phyloP scores from a whole-genome alignment of 768 basidiomycete genomes.

The Galerina marginata region DNA sequence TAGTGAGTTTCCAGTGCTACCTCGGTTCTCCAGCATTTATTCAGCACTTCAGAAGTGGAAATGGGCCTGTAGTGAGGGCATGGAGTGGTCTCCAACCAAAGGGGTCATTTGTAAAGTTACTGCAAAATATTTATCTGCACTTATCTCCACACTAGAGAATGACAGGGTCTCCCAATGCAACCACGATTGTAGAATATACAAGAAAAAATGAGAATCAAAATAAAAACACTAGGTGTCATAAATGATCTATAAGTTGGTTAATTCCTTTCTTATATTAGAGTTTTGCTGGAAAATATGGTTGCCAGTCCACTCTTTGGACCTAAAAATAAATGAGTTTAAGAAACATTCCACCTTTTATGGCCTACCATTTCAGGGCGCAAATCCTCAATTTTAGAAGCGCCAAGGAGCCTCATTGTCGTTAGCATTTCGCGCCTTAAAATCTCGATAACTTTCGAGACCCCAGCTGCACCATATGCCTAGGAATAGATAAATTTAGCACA shows the following conservation, averaged over 20 bases:
- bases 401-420: constrained; percentile 76
- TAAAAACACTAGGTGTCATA: not conserved
- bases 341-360: not conserved
- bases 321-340: constrained; percentile 23
- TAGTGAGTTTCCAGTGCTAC: constrained; percentile 48
- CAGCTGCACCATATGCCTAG: constrained; percentile 77
- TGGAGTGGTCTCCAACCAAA: constrained; percentile 52
- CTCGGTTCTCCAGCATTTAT: not conserved
- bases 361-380: constrained; percentile 77
- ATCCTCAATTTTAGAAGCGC: constrained; percentile 67
- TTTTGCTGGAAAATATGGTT: constrained; percentile 37
- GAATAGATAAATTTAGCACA: not conserved
- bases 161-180: not conserved
- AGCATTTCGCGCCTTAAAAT: constrained; percentile 82
- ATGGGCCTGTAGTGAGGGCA: constrained; percentile 64
- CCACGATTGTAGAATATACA: constrained; percentile 10
- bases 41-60: constrained; percentile 61
- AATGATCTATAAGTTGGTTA: not conserved
- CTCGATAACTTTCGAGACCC: constrained; percentile 66
- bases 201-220: not conserved
- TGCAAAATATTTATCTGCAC: constrained; percentile 40
- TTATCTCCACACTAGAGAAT: constrained; percentile 44
- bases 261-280: constrained; percentile 29
- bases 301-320: constrained; percentile 69
- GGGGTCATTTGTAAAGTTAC: constrained; percentile 47